Percentiles rank a stretch among this genome's conserved stretches.
These are phyloP conservation scores for Fusarium mexicanum DNA, from an alignment of 2,329 filamentous ascomycete genomes.

Conservation along the genomic window DNA sequence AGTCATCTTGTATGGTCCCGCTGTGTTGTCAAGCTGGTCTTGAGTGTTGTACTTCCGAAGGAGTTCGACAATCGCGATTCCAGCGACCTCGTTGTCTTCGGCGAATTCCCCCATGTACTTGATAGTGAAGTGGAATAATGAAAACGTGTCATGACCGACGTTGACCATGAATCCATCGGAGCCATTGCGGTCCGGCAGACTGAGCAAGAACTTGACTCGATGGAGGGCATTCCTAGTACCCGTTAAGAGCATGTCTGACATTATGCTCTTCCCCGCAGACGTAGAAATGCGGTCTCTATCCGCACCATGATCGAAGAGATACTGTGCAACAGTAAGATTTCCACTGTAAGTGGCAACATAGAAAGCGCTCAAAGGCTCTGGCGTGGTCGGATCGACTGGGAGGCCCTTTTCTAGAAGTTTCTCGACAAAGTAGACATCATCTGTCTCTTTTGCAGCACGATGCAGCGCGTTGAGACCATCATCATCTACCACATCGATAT, in stretches of 20 bases:
- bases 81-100: not conserved
- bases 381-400: not conserved
- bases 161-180: not conserved
- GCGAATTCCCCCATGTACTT: not conserved
- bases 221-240: not conserved
- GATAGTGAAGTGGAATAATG: not conserved
- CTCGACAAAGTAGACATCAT: not conserved
- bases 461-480: not conserved
- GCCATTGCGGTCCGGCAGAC: not conserved
- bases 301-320: not conserved
- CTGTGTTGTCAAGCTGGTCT: not conserved
- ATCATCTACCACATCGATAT: not conserved
- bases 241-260: not conserved
- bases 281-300: not conserved
- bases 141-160: not conserved
- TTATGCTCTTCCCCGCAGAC: not conserved
- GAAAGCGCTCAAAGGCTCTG: not conserved
- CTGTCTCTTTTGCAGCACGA: not conserved
- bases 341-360: not conserved
- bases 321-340: not conserved
- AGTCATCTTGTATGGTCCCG: not conserved
- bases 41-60: not conserved
- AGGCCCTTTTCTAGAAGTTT: not conserved
- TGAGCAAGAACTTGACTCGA: not conserved
- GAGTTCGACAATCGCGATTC: not conserved